Evolutionary conservation across 1,284 basidiomycete genomes (phyloP), one percentile per base, ranked within the genome.

Genomic region (Ganoderma multipileum): DNA sequence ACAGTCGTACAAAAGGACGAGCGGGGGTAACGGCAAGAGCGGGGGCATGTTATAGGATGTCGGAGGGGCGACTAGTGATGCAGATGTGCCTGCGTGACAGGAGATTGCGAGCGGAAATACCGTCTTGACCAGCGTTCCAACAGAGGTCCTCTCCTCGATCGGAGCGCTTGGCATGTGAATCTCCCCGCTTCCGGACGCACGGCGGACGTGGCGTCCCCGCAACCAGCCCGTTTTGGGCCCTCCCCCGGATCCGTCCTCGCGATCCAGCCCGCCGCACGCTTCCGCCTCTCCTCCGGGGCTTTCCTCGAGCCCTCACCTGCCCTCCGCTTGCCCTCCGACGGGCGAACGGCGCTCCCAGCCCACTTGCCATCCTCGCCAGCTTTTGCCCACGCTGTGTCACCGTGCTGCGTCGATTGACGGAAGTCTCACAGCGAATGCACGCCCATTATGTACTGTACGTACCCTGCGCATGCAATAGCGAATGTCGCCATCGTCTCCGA

Each of bases 211-310:
- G 42, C 28, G 14, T 55, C 20, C 59, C 64, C 64, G 57, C 57
- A 47, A 59, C 42, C 7, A 5, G 54, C 33, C 41, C 55, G 30
- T 26, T 18, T 44, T 23, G 23, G 55, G 57, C 30, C 28, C 60
- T 23, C 33, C 38, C 38, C 47, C 47, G 44, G 38, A 20, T 62
- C 65, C 63, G 62, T 58, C 50, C 28, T 58, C 59, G 63, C 57
- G 55, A 42, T 62, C 44, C 54, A 28, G 38, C 23, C 63, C 58
- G 63, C 67, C 67, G 67, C 70, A 59, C 63, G 33, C 11, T 71
- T 71, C 70, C 70, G 70, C 65, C 54, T 63, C 36, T 61, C 28
- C 57, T 52, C 60, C 69, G 63, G 41, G 18, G 28, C 58, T 38
- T 20, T 61, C 63, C 30, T 55, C 57, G 33, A 47, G 60, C 26